Conservation (phyloP, 2,329 filamentous ascomycete species). For the Microsporum audouinii region DNA sequence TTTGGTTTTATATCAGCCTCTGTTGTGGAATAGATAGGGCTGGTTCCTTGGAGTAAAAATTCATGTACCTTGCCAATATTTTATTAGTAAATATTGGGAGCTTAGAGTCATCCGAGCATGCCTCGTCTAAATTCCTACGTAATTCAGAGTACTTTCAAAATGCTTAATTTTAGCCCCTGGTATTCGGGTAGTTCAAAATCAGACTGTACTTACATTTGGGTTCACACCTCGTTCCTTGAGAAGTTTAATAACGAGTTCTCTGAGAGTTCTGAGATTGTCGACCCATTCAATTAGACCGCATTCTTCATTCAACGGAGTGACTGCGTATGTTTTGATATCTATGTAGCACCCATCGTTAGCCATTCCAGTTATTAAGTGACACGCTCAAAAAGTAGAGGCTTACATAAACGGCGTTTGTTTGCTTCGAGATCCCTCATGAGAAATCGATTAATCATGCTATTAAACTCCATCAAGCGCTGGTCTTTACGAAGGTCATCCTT, state of each 20-base stretch:
- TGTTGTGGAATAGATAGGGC: not conserved
- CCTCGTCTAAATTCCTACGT: slow-evolving; percentile 49
- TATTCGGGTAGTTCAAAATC: not conserved
- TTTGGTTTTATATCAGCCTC: not conserved
- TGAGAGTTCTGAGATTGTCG: slow-evolving; percentile 82
- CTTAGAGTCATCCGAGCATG: slow-evolving; percentile 52
- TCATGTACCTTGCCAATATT: slow-evolving; percentile 38
- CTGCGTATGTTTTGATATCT: slow-evolving; percentile 90
- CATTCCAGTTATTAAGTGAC: not conserved
- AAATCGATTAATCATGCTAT: slow-evolving; percentile 91
- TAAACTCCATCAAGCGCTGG: slow-evolving; percentile 98
- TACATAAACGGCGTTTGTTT: slow-evolving; percentile 70
- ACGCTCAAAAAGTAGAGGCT: slow-evolving; percentile 12
- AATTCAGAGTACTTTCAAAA: slow-evolving; percentile 55
- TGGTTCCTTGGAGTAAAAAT: not conserved
- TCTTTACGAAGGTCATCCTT: slow-evolving; percentile 97
- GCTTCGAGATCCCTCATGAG: slow-evolving; percentile 85
- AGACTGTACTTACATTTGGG: slow-evolving; percentile 32
- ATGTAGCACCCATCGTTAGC: slow-evolving; percentile 7
- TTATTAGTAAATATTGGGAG: slow-evolving; percentile 59
- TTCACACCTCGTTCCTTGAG: slow-evolving; percentile 63
- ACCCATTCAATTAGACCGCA: slow-evolving; percentile 99
- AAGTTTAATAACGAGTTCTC: slow-evolving; percentile 73
- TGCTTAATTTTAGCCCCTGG: not conserved
- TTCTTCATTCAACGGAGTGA: slow-evolving; percentile 93